Evolutionary conservation across 169 alveolate species (phyloP).

Genomic region (Plasmodium sp.): DNA sequence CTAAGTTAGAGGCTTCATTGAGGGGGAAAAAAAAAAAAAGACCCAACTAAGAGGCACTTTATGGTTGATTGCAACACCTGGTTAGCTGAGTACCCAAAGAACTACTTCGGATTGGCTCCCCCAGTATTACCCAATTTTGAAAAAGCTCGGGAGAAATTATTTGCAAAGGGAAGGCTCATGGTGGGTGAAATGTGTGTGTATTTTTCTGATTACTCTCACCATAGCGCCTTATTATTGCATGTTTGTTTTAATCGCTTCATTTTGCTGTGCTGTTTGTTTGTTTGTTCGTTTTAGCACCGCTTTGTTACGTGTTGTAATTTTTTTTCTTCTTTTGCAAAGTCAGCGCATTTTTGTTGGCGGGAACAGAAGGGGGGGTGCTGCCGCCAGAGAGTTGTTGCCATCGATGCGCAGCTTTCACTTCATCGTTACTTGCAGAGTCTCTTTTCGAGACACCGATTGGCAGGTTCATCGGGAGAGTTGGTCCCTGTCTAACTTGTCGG

Average conservation of each 20-base stretch:
- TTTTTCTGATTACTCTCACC: not conserved
- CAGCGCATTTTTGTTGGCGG: not conserved
- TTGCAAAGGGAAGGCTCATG: not conserved
- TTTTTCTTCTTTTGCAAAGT: not conserved
- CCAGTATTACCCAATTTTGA: not conserved
- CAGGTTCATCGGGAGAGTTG: not conserved
- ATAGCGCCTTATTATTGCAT: not conserved
- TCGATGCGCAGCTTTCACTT: not conserved
- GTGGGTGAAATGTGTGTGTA: not conserved
- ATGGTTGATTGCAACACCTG: not conserved
- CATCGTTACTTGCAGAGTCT: not conserved
- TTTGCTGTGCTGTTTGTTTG: not conserved
- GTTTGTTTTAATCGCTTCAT: not conserved
- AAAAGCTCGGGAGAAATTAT: not conserved
- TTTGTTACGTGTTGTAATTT: too few relatives aligned
- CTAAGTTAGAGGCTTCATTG: not conserved
- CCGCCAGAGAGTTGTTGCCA: not conserved
- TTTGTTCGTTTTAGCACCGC: not conserved
- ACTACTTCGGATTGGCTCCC: not conserved
- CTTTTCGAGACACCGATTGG: not conserved
- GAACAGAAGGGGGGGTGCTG: not conserved
- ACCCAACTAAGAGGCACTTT: not conserved
- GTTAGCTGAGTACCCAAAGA: not conserved
- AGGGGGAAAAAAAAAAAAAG: not conserved
- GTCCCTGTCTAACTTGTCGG: not conserved